These are phyloP conservation scores for Populus alba DNA, from an alignment of 345 rosid genomes.

Conservation along the genomic window DNA sequence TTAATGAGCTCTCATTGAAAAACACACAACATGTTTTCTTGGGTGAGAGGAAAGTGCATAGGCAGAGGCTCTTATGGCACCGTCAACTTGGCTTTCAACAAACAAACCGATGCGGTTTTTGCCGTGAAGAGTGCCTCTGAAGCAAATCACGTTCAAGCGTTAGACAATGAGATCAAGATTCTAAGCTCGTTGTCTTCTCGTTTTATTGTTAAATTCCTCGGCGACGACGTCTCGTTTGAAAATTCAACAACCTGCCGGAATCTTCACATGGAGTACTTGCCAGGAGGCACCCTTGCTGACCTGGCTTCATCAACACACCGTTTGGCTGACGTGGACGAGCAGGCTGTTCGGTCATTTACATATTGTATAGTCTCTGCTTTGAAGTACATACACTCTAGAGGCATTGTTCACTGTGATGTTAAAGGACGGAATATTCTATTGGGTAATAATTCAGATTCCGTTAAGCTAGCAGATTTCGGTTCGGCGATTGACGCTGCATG, in stretches of 20 bases:
- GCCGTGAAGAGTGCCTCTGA: conserved; percentile 55
- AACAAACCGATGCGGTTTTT: conserved; percentile 42
- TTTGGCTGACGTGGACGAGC: conserved; percentile 32
- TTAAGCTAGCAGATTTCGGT: conserved; percentile 80
- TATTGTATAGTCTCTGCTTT: conserved; percentile 63
- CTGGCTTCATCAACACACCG: conserved; percentile 9
- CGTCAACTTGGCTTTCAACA: conserved; percentile 41
- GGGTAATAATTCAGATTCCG: conserved; percentile 23
- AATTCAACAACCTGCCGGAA: conserved; percentile 41
- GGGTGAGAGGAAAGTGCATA: conserved; percentile 50
- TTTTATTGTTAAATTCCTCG: conserved; percentile 45
- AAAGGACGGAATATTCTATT: conserved; percentile 64
- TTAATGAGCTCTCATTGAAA: neutral
- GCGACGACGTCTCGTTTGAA: conserved; percentile 47
- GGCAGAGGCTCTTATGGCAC: conserved; percentile 67
- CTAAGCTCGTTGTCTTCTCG: conserved; percentile 50
- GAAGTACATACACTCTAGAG: conserved; percentile 46
- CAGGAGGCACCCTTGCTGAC: conserved; percentile 61
- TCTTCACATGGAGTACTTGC: conserved; percentile 61
- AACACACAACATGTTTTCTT: conserved; percentile 27
- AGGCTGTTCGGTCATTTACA: conserved; percentile 36
- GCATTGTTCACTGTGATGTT: conserved; percentile 78
- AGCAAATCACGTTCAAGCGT: conserved; percentile 34
- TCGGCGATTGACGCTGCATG: conserved; percentile 34
- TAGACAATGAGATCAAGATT: conserved; percentile 56